Base-by-base conservation (phyloP, 331 rosid genomes). In the Rhamnella rubrinervis region DNA sequence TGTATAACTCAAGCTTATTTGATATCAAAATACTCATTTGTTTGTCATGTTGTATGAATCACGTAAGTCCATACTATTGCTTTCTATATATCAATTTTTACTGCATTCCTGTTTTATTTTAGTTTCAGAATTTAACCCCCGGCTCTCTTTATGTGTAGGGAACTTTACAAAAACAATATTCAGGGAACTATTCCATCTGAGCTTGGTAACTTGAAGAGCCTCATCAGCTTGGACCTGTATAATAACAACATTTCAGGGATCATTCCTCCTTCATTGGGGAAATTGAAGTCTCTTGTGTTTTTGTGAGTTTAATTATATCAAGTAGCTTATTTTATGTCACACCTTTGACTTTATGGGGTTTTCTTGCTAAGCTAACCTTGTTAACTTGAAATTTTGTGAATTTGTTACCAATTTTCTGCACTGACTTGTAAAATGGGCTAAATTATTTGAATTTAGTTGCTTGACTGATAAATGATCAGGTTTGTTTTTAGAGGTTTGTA, bases 201-300 rank as follows among this genome's bases (percentile, higher is more conserved):
- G 84, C 93, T 93, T 59, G 98, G 93, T 67, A 88, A 78, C 78
- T 74, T 93, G 78, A 86, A 85, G 83, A 86, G 83, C 81, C 93
- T 93, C 71, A 76, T 93, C 80, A 93, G 97, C 83, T 84, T 93
- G 90, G 97, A 90, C 81, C 73, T 93, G 81, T 93, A 93, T 63
- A 86, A 84, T 80, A 93, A 93, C 89, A 93, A 93, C 82, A 82
- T 93, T 39, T 82, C 97, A 1, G 97, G 98, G 71, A 74, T 81
- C 59, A 84, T 93, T 71, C 98, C 98, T 46, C 61, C 84, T 38
- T 84, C 95, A 12, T 70, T 93, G 78, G 98, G 92, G 75, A 85
- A 90, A 50, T 65, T 90, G 91, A 93, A 90, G 80, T 86, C 85
- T 77, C 98, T 93, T 11, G 92, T 90, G 79, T 93, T 93, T 82